phyloP scores from a whole-genome alignment of 2,329 filamentous ascomycete species.

The Botryosphaeria agaves region DNA sequence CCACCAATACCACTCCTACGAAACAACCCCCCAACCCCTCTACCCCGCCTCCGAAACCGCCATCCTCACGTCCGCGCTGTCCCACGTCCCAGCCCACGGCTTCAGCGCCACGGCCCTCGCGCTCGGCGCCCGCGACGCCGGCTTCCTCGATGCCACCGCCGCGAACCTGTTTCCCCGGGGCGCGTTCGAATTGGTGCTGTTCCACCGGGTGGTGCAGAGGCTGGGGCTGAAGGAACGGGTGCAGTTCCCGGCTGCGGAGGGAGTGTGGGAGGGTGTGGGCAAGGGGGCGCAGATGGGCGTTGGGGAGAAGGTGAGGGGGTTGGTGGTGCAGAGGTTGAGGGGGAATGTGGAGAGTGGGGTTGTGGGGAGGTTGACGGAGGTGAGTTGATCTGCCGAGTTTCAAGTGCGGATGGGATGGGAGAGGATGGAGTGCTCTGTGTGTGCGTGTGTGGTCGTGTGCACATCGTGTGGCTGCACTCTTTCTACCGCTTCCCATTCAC shows the following conservation, averaged over 20 bases:
- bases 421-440: too few species aligned
- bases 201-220: conserved; percentile 54
- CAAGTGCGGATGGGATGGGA: too few species aligned
- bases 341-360: conserved; percentile 59
- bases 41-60: conserved; percentile 53
- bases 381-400: conserved; percentile 27
- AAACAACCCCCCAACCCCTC: conserved; percentile 43
- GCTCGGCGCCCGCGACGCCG: conserved; percentile 65
- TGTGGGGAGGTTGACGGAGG: conserved; percentile 72
- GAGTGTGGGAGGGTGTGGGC: too few species aligned
- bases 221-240: conserved; percentile 34
- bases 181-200: conserved; percentile 65
- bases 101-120: conserved; percentile 61
- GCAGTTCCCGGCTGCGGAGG: conserved; percentile 22
- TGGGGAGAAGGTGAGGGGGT: conserved; percentile 45
- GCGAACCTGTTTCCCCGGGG: conserved; percentile 67
- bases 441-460: too few species aligned
- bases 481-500: too few species aligned
- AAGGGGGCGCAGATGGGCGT: conserved; percentile 31
- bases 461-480: too few species aligned
- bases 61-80: conserved; percentile 68
- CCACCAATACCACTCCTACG: conserved; percentile 51
- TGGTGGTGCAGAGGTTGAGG: conserved; percentile 62
- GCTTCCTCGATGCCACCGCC: conserved; percentile 65
- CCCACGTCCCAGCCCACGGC: conserved; percentile 63